Evolutionary conservation across 176 grass and related monocot species (phyloP).

Genomic region (Musa troglodytarum): DNA sequence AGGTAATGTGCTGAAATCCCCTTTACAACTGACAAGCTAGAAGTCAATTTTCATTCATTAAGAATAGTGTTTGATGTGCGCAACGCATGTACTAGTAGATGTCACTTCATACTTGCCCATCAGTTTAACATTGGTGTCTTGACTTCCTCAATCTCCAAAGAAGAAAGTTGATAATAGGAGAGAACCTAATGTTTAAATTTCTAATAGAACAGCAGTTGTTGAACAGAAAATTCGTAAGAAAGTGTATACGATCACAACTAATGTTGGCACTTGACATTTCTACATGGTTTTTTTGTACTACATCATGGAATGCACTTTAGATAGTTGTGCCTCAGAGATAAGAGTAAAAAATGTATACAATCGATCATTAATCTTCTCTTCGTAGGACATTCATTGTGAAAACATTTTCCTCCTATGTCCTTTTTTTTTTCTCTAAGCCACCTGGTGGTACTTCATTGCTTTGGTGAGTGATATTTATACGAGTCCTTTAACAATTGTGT

Average conservation of each 20-base stretch:
- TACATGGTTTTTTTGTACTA: neutral
- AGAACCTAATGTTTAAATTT: too few species aligned
- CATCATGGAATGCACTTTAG: neutral
- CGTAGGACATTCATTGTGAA: too few species aligned
- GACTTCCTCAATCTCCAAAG: neutral
- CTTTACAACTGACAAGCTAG: neutral
- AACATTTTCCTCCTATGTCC: too few species aligned
- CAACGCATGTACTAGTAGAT: neutral
- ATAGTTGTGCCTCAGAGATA: too few species aligned
- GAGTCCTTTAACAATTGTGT: neutral
- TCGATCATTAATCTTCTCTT: too few species aligned
- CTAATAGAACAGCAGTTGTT: too few species aligned
- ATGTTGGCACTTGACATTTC: neutral
- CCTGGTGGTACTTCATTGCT: too few species aligned
- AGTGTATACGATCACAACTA: neutral
- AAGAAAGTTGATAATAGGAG: neutral
- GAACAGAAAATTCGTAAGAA: too few species aligned
- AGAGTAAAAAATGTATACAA: too few species aligned
- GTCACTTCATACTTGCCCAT: neutral
- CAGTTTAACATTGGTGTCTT: neutral
- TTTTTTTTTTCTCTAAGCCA: too few species aligned
- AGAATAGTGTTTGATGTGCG: neutral
- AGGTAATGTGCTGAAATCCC: slow-evolving; percentile 37
- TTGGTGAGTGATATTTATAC: neutral
- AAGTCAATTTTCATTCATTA: neutral